phyloP scores from a whole-genome alignment of 352 stramenopile genomes.

The Pythium scleroteichum region DNA sequence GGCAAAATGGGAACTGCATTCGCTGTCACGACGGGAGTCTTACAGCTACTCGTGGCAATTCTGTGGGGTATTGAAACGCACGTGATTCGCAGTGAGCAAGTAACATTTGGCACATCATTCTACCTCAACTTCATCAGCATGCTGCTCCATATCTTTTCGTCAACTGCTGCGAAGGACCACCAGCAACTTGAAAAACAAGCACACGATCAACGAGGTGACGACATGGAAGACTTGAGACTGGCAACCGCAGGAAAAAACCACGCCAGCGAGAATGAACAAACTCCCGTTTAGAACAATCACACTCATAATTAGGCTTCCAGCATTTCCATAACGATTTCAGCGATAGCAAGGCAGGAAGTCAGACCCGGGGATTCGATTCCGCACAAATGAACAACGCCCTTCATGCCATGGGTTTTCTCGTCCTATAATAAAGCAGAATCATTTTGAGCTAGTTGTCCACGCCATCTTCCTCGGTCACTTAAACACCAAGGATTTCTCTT shows the following conservation, averaged over 20 bases:
- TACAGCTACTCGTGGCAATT: conserved; percentile 37
- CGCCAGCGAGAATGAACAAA: background rate
- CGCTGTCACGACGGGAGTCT: conserved; percentile 20
- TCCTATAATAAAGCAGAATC: conserved; percentile 35
- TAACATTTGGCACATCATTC: conserved; percentile 46
- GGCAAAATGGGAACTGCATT: conserved; percentile 35
- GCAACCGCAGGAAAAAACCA: background rate
- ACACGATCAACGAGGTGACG: conserved; percentile 24
- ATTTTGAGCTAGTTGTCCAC: too few relatives aligned
- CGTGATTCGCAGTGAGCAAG: conserved; percentile 29
- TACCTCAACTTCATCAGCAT: conserved; percentile 48
- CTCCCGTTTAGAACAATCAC: conserved; percentile 1
- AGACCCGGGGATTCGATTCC: conserved; percentile 97
- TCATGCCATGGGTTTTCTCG: conserved; percentile 67
- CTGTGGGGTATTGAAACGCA: conserved; percentile 46
- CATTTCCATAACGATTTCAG: conserved; percentile 66
- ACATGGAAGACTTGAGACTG: conserved; percentile 34
- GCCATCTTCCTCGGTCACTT: background rate
- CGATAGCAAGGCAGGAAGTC: conserved; percentile 87
- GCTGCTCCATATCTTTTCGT: conserved; percentile 31
- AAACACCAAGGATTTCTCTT: conserved; percentile 5
- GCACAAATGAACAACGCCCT: conserved; percentile 90
- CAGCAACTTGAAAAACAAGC: conserved; percentile 41
- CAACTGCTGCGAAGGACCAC: conserved; percentile 38
- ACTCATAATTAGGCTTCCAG: conserved; percentile 15